These are phyloP conservation scores for Leptographium flavum DNA, from an alignment of 2,329 filamentous ascomycete species.

Conservation along the genomic window DNA sequence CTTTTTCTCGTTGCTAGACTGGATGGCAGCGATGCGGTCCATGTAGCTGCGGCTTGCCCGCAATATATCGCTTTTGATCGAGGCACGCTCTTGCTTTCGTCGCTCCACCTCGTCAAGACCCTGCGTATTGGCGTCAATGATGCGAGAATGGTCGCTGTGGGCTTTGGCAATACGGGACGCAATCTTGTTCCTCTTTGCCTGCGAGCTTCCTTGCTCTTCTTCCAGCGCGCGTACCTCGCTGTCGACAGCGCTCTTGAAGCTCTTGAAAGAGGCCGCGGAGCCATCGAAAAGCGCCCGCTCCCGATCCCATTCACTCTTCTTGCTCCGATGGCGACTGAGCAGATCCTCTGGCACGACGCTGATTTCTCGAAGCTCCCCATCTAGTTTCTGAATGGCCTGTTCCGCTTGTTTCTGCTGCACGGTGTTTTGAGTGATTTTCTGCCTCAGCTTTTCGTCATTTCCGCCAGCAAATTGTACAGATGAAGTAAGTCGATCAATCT, in stretches of 20 bases:
- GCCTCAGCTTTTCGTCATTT: constrained; percentile 60
- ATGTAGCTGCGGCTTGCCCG: constrained; percentile 29
- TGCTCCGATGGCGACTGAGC: constrained; percentile 37
- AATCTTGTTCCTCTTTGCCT: constrained; percentile 60
- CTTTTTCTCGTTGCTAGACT: constrained; percentile 22
- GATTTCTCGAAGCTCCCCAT: constrained; percentile 50
- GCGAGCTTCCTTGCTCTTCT: constrained; percentile 46
- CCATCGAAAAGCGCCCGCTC: constrained; percentile 48
- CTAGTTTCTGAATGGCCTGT: constrained; percentile 19
- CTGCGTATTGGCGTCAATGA: constrained; percentile 53
- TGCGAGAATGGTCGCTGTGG: constrained; percentile 55
- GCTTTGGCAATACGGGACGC: constrained; percentile 57
- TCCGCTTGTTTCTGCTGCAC: constrained; percentile 54
- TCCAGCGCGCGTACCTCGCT: constrained; percentile 47
- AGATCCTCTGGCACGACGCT: constrained; percentile 51
- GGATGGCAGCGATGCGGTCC: constrained; percentile 24
- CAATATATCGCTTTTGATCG: constrained; percentile 30
- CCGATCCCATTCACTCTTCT: constrained; percentile 35
- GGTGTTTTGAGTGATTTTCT: constrained; percentile 61
- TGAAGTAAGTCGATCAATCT: constrained; percentile 54
- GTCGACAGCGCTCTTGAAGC: constrained; percentile 46
- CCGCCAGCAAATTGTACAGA: constrained; percentile 56
- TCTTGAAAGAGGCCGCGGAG: constrained; percentile 37
- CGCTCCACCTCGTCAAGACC: constrained; percentile 50
- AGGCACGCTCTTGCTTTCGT: constrained; percentile 34